Conservation (phyloP, 2,329 filamentous ascomycete species). For the Ceratocystis ficicola region DNA sequence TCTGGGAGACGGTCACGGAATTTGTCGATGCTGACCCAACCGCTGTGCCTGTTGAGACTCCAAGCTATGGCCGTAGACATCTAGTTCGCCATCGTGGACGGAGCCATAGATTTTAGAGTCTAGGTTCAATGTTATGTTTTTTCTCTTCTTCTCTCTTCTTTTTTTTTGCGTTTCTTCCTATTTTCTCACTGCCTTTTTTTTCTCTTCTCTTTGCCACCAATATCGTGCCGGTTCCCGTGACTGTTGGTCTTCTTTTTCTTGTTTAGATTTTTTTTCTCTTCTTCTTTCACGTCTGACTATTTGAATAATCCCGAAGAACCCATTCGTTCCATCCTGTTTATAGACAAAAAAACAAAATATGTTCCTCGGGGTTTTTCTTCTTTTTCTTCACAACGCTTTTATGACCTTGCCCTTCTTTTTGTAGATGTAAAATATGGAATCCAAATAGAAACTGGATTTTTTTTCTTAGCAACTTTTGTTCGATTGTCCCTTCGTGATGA, state of each 20-base stretch:
- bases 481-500: not conserved
- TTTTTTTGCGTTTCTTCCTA: not conserved
- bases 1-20: constrained; percentile 38
- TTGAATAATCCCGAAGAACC: not conserved
- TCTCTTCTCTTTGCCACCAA: not conserved
- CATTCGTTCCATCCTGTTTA: not conserved
- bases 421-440: not conserved
- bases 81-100: not conserved
- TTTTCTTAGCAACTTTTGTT: not conserved
- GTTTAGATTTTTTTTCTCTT: not conserved
- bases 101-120: not conserved
- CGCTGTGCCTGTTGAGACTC: not conserved
- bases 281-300: not conserved
- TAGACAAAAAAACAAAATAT: too few relatives aligned
- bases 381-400: too few relatives aligned
- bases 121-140: not conserved
- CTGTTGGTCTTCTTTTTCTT: not conserved
- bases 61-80: constrained; percentile 1
- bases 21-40: constrained; percentile 27
- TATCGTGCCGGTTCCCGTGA: not conserved
- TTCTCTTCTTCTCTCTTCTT: not conserved
- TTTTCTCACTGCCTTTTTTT: not conserved
- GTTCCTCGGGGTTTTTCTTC: too few relatives aligned
- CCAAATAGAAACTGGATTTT: not conserved
- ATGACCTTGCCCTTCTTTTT: too few relatives aligned